These are phyloP conservation scores for Clitopilus hobsonii DNA, from an alignment of 768 basidiomycete genomes.

Conservation along the genomic window DNA sequence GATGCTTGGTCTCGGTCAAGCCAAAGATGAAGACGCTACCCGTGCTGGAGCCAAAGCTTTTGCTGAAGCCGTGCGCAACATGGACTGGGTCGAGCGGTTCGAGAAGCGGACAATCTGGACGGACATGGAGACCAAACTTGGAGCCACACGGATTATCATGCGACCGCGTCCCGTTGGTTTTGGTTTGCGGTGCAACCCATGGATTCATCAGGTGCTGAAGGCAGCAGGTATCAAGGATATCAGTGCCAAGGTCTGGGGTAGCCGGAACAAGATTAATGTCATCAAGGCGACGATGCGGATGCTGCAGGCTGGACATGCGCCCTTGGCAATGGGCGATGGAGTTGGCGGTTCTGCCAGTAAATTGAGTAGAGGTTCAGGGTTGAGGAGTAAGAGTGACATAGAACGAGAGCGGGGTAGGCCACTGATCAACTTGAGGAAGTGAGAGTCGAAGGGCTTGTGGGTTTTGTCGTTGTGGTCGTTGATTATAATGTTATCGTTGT, in stretches of 20 bases:
- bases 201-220: constrained; percentile 83
- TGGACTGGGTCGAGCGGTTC: constrained; percentile 94
- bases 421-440: constrained; percentile 61
- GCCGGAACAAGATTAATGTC: constrained; percentile 79
- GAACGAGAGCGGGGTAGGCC: constrained; percentile 83
- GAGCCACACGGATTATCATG: constrained; percentile 74
- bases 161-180: constrained; percentile 87
- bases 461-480: background rate
- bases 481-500: background rate
- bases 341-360: constrained; percentile 68
- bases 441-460: constrained; percentile 8
- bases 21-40: constrained; percentile 58
- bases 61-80: constrained; percentile 70
- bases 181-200: constrained; percentile 85
- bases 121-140: constrained; percentile 80
- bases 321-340: constrained; percentile 79
- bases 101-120: constrained; percentile 96
- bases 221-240: constrained; percentile 95
- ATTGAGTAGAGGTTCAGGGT: constrained; percentile 71
- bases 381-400: constrained; percentile 61
- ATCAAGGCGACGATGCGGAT: constrained; percentile 82
- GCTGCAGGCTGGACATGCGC: constrained; percentile 81
- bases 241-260: constrained; percentile 94
- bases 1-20: constrained; percentile 78
- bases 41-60: constrained; percentile 57